Conservation (phyloP, 2,329 filamentous ascomycete genomes). For the Cylindrodendrum hubeiense region DNA sequence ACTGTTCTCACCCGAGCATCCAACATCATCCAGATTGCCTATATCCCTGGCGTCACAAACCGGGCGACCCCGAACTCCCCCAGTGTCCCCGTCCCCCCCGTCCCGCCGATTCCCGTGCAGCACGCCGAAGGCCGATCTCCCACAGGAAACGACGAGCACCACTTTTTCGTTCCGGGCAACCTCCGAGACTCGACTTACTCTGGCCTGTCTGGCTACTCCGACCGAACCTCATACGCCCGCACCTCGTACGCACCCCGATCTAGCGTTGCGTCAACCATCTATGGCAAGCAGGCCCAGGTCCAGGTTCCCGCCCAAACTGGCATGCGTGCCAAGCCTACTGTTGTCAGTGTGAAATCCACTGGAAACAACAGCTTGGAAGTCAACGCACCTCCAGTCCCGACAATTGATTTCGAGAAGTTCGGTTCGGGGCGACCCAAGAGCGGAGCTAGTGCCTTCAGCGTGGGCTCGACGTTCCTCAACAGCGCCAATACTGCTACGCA, state of each 20-base stretch:
- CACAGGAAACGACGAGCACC: slow-evolving; percentile 77
- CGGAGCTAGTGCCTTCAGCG: slow-evolving; percentile 71
- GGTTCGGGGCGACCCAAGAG: slow-evolving; percentile 63
- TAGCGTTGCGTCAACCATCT: slow-evolving; percentile 93
- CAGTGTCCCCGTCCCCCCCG: slow-evolving; percentile 85
- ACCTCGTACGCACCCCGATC: slow-evolving; percentile 72
- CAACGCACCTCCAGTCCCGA: slow-evolving; percentile 77
- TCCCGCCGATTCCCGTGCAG: slow-evolving; percentile 87
- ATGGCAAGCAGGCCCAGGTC: slow-evolving; percentile 90
- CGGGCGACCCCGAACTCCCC: slow-evolving; percentile 87
- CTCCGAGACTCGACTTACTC: slow-evolving; percentile 93
- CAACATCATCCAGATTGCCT: slow-evolving; percentile 99
- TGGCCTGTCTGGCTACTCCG: slow-evolving; percentile 73
- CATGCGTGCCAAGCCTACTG: slow-evolving; percentile 87
- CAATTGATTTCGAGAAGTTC: slow-evolving; percentile 75
- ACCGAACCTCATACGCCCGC: slow-evolving; percentile 71
- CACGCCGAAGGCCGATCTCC: slow-evolving; percentile 63
- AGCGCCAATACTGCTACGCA: slow-evolving; percentile 71
- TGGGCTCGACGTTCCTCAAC: slow-evolving; percentile 77
- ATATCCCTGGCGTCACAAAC: slow-evolving; percentile 97
- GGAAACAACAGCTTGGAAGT: slow-evolving; percentile 65
- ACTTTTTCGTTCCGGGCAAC: slow-evolving; percentile 94
- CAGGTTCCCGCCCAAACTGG: slow-evolving; percentile 87
- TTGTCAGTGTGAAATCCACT: slow-evolving; percentile 90
- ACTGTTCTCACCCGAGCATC: slow-evolving; percentile 96